Conservation (phyloP, 805 yeast species). For the Metschnikowia cubensis region DNA sequence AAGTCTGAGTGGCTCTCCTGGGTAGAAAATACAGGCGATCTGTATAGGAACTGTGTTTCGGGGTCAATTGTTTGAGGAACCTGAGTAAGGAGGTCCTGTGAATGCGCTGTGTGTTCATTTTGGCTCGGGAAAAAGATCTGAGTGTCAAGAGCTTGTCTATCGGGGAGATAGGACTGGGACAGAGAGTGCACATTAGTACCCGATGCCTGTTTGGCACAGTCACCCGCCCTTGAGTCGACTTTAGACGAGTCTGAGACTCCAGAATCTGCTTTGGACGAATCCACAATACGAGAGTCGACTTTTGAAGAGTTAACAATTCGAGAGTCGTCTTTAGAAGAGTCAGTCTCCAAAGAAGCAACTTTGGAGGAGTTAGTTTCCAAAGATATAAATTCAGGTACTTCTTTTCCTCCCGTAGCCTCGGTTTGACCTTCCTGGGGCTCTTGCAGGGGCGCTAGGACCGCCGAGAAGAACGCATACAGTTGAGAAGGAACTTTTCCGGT, state of each 20-base stretch:
- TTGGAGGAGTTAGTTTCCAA: too few species aligned
- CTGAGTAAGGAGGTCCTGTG: constrained; percentile 11
- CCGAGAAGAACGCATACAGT: constrained; percentile 1
- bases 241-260: neutral
- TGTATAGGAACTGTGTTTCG: neutral
- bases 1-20: constrained; percentile 3
- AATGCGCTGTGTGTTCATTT: neutral
- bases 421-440: too few species aligned
- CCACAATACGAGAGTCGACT: neutral
- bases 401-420: too few species aligned
- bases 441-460: neutral
- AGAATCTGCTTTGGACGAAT: neutral
- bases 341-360: neutral
- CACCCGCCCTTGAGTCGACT: neutral
- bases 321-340: neutral
- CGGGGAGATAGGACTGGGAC: neutral
- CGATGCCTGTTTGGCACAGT: too few species aligned
- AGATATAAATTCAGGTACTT: too few species aligned
- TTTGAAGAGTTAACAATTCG: too few species aligned
- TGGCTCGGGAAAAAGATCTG: neutral
- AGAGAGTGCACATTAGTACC: neutral
- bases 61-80: constrained; percentile 3
- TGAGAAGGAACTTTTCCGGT: neutral
- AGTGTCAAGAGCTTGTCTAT: neutral
- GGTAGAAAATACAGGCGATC: neutral